Base-by-base conservation (phyloP, 177 flowering plant species). In the Tripterygium wilfordii region DNA sequence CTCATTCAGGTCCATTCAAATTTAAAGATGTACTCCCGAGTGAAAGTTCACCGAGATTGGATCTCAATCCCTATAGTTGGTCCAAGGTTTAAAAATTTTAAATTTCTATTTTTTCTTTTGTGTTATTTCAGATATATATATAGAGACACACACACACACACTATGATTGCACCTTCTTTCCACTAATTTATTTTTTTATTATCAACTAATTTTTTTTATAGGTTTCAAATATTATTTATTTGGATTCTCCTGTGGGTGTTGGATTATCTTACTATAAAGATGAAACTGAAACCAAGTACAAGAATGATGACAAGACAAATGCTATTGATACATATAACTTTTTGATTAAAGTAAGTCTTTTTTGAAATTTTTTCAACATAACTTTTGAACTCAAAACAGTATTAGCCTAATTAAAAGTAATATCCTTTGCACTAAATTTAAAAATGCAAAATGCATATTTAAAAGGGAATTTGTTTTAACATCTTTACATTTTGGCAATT, bases 181-280 rank as follows among this genome's bases (percentile, higher is more conserved):
- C n/a, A n/a, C n/a, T n/a, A n/a, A n/a, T n/a, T n/a, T n/a, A n/a
- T n/a, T n/a, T n/a, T n/a, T n/a, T 16, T 10, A 3, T 3, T 3
- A n/a, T n/a, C n/a, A n/a, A n/a, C n/a, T n/a, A n/a, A 16, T 19
- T 38, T 38, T 16, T 14, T 24, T n/a, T n/a, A n/a, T 12, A 70
- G 75, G 75, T 70, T 49, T 66, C 75, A 16, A 70, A 57, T 51
- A 57, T 70, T 8, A 57, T 70, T 19, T 70, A 70, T 33, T 46
- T 70, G 54, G 71, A 66, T 60, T 63, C 75, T 10, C 71, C 75
- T 2, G 57, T 52, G 20, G 75, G 75, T 0, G 75, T 70, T 17
- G 75, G 75, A 5, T 40, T 66, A 8, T 70, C 71, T 36, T 70
- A 63, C 54, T 63, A 66, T 0, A 30, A 44, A 30, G 57, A 66